These are phyloP conservation scores for Stromatinia cepivora DNA, from an alignment of 2,329 filamentous ascomycete species.

Conservation along the genomic window DNA sequence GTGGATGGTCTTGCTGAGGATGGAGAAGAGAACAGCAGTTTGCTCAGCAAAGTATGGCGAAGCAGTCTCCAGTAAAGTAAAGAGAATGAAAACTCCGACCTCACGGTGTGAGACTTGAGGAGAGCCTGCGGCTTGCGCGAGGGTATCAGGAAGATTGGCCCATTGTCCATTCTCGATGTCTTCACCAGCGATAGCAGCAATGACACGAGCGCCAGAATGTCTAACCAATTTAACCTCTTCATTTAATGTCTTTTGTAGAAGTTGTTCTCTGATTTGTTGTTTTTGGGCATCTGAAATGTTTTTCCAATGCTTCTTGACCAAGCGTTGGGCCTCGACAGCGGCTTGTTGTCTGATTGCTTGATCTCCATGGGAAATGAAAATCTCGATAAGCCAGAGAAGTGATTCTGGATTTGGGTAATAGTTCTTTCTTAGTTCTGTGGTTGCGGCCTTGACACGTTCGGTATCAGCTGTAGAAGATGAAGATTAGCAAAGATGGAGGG, in stretches of 20 bases:
- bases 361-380: slow-evolving; percentile 73
- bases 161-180: slow-evolving; percentile 88
- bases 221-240: slow-evolving; percentile 76
- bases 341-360: slow-evolving; percentile 77
- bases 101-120: slow-evolving; percentile 77
- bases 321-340: slow-evolving; percentile 82
- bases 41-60: slow-evolving; percentile 83
- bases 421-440: slow-evolving; percentile 84
- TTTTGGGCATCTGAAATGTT: slow-evolving; percentile 74
- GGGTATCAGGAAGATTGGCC: slow-evolving; percentile 74
- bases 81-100: slow-evolving; percentile 90
- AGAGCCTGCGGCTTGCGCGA: slow-evolving; percentile 78
- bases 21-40: slow-evolving; percentile 72
- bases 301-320: slow-evolving; percentile 85
- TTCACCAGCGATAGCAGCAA: slow-evolving; percentile 80
- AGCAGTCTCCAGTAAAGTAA: slow-evolving; percentile 84
- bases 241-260: slow-evolving; percentile 79
- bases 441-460: slow-evolving; percentile 84
- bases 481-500: slow-evolving; percentile 31
- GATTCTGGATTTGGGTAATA: slow-evolving; percentile 87
- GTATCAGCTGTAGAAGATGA: slow-evolving; percentile 68
- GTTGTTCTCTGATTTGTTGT: slow-evolving; percentile 73
- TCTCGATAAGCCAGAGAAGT: slow-evolving; percentile 82
- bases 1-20: slow-evolving; percentile 85
- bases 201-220: slow-evolving; percentile 83